Evolutionary conservation across 2,329 filamentous ascomycete species (phyloP).

Genomic region (Colletotrichum kahawae): DNA sequence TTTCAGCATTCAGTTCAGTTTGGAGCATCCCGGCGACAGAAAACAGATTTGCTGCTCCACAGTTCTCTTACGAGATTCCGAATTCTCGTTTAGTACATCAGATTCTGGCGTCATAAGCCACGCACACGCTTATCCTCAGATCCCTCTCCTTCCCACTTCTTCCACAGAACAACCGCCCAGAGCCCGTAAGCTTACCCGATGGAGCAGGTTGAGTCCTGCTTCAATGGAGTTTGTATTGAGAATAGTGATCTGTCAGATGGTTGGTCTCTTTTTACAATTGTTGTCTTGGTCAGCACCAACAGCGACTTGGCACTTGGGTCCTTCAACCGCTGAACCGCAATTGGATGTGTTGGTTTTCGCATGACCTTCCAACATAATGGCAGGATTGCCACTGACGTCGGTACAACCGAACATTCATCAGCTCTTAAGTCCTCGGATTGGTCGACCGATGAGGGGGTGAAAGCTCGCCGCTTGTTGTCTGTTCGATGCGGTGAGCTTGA

Average conservation of each 20-base stretch:
- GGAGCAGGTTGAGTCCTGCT: neutral
- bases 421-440: neutral
- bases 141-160: neutral
- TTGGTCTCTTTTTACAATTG: neutral
- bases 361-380: neutral
- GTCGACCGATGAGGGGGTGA: neutral
- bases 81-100: neutral
- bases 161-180: neutral
- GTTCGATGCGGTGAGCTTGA: neutral
- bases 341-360: neutral
- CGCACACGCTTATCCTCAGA: neutral
- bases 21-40: neutral
- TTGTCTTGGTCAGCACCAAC: neutral
- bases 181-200: neutral
- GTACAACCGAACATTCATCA: neutral
- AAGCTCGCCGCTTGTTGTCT: neutral
- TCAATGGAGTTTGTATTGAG: neutral
- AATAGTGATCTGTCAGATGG: neutral
- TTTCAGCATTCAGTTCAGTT: neutral
- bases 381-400: neutral
- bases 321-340: neutral
- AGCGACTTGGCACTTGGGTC: neutral
- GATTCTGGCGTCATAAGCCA: neutral
- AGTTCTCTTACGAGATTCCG: neutral
- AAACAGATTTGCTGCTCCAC: fast-evolving